Percentiles rank a stretch among this genome's conserved stretches.
Conservation (phyloP, 2,329 filamentous ascomycete species). For the Alternaria consortialis region DNA sequence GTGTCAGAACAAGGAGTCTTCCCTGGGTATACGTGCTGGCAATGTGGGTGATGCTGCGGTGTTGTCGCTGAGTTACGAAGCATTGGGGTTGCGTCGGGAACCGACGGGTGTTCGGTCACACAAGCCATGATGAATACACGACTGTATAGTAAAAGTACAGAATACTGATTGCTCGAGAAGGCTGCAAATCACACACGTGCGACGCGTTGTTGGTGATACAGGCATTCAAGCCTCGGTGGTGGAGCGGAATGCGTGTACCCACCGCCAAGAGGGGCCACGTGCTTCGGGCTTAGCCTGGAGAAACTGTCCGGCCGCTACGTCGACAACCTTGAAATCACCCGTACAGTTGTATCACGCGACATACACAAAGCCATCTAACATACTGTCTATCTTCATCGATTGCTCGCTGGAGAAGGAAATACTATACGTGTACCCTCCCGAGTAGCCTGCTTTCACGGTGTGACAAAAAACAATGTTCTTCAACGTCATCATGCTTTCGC, state of each 20-base stretch:
- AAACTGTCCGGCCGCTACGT: not conserved
- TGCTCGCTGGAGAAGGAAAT: not conserved
- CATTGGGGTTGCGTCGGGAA: not conserved
- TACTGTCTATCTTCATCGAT: not conserved
- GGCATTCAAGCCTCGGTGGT: not conserved
- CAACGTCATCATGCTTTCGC: not conserved
- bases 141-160: not conserved
- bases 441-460: not conserved
- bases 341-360: not conserved
- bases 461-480: not conserved
- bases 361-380: not conserved
- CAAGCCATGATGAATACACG: not conserved
- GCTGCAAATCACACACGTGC: not conserved
- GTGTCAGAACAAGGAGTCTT: not conserved
- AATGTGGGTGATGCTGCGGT: not conserved
- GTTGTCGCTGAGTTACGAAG: not conserved
- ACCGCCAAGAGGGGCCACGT: conserved; percentile 13
- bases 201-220: not conserved
- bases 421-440: not conserved
- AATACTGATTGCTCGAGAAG: not conserved
- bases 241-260: not conserved
- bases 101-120: not conserved
- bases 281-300: not conserved
- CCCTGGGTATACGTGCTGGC: not conserved
- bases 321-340: not conserved